Base-by-base conservation (phyloP, 1,139 yeast species). In the Candida sanyaensis region DNA sequence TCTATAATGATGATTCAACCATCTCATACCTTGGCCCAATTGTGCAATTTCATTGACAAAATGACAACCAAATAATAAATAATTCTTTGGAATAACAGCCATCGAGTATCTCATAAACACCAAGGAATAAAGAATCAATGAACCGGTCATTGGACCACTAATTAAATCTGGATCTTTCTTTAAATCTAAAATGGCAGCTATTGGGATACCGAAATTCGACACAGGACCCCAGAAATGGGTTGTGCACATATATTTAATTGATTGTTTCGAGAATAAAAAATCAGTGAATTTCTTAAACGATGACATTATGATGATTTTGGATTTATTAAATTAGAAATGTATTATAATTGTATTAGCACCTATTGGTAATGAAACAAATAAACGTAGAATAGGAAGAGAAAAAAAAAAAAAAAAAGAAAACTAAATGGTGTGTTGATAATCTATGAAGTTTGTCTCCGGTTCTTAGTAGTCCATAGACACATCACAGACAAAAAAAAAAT, bases 141-240 rank as follows among this genome's bases (percentile, higher is more conserved):
- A 88, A 27, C 88, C 89, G 13, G 99, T 93, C 99, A 93, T 95
- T 46, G 97, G 92, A 3, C 99, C 99, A 56, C 96, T 86, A 62
- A 93, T 93, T 53, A 86, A 74, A 37, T 86, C 92, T 9, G 97
- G 95, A 64, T 93, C 96, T 69, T 95, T 95, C 69, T 89, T 86
- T 63, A 92, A 80, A 68, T 95, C 99, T 73, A 88, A 77, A 33
- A 95, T 72, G 11, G 99, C 99, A 42, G 99, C 99, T 44, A 93
- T 73, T 23, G 99, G 99, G 55, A 93, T 89, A 58, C 99, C 99
- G 63, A 93, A 93, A 70, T 93, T 93, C 45, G 98, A 92, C 6
- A 90, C 98, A 2, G 99, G 99, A 11, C 89, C 89, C 88, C 84
- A 81, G 63, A 81, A 81, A 59, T 81, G 86, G 42, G 80, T 75